Conservation (phyloP, 1,284 basidiomycete genomes). For the Bondarzewia mesenterica region DNA sequence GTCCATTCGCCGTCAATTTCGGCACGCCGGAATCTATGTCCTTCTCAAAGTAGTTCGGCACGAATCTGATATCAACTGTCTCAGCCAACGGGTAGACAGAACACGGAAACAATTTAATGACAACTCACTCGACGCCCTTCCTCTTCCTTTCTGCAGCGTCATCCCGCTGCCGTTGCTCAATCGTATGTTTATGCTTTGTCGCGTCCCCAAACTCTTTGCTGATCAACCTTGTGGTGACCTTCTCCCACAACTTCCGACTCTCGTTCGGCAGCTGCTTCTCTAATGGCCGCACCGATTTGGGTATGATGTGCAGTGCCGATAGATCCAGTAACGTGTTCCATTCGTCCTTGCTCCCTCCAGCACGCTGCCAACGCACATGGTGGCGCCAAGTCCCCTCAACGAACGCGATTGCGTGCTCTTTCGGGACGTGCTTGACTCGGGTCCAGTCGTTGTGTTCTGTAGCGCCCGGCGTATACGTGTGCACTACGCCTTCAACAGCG, state of each 20-base stretch:
- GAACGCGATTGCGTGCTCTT: constrained; percentile 67
- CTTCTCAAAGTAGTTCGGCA: constrained; percentile 73
- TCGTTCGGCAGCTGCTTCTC: constrained; percentile 75
- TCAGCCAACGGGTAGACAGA: constrained; percentile 5
- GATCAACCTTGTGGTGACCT: constrained; percentile 70
- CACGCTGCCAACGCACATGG: constrained; percentile 73
- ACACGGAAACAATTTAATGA: background rate
- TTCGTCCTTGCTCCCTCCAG: constrained; percentile 27
- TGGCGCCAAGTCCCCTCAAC: constrained; percentile 90
- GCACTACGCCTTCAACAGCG: constrained; percentile 85
- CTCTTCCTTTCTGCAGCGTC: constrained; percentile 77
- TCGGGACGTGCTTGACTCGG: constrained; percentile 86
- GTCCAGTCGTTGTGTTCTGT: constrained; percentile 72
- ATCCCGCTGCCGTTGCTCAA: constrained; percentile 89
- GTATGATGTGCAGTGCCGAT: constrained; percentile 64
- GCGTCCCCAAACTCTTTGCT: constrained; percentile 87
- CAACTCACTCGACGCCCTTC: constrained; percentile 69
- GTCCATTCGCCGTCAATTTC: constrained; percentile 62
- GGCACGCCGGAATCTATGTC: constrained; percentile 72
- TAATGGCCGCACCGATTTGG: constrained; percentile 81
- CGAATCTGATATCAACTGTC: constrained; percentile 47
- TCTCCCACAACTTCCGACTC: constrained; percentile 85
- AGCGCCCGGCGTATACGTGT: constrained; percentile 63
- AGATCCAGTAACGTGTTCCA: constrained; percentile 74
- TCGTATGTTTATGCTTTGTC: constrained; percentile 78